These are phyloP conservation scores for Pichia paraexigua DNA, from an alignment of 805 yeast genomes.

Conservation along the genomic window DNA sequence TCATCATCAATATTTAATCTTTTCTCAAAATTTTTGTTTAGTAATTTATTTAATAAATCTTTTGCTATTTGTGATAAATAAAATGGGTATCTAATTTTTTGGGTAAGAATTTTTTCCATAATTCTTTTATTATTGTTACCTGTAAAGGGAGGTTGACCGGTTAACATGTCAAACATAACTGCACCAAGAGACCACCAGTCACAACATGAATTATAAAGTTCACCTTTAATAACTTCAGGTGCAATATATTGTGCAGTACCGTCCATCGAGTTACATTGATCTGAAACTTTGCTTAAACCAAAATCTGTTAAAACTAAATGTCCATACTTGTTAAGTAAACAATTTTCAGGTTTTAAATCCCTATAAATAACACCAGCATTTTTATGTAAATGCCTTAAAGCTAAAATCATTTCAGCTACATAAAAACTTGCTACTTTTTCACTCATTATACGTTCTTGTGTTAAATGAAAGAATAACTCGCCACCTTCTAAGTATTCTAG, in stretches of 20 bases:
- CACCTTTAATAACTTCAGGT: constrained; percentile 77
- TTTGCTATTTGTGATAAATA: constrained; percentile 75
- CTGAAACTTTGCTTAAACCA: constrained; percentile 56
- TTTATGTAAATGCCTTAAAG: constrained; percentile 62
- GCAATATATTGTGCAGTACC: constrained; percentile 88
- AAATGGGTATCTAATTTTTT: constrained; percentile 62
- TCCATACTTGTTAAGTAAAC: constrained; percentile 68
- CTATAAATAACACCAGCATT: constrained; percentile 76
- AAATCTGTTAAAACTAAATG: constrained; percentile 81
- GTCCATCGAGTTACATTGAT: constrained; percentile 45
- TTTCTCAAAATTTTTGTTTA: constrained; percentile 62
- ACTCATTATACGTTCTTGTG: constrained; percentile 37
- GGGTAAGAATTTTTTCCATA: constrained; percentile 63
- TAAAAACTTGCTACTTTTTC: constrained; percentile 71
- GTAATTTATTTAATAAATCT: constrained; percentile 56
- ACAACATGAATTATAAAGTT: constrained; percentile 67
- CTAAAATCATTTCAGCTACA: constrained; percentile 73
- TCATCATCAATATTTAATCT: constrained; percentile 52
- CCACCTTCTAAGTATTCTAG: constrained; percentile 87
- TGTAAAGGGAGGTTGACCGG: constrained; percentile 84
- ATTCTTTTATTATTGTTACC: constrained; percentile 73
- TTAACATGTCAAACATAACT: constrained; percentile 66
- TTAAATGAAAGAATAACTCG: constrained; percentile 63
- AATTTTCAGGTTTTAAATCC: constrained; percentile 86
- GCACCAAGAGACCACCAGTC: constrained; percentile 95